These are phyloP conservation scores for Leishmania lainsoni DNA, from an alignment of 208 protist genomes.

Conservation along the genomic window DNA sequence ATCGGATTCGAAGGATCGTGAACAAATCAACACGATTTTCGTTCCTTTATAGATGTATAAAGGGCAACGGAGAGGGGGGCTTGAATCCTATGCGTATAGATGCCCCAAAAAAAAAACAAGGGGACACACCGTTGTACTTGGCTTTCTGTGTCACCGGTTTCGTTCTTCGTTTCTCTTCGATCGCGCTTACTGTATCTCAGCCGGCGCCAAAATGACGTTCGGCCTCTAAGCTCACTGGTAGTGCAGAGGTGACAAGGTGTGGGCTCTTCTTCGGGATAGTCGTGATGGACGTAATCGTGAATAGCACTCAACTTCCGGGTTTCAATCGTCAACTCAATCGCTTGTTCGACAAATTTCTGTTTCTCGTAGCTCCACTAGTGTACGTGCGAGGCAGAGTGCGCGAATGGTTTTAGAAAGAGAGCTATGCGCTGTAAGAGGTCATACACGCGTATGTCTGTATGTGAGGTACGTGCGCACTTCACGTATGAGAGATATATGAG, in stretches of 20 bases:
- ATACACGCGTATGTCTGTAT: conserved; percentile 4
- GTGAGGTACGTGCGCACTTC: not conserved
- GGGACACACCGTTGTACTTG: not conserved
- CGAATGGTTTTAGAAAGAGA: not conserved
- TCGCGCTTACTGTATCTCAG: not conserved
- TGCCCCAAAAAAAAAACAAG: not conserved
- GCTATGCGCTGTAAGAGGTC: not conserved
- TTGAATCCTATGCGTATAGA: conserved; percentile 6
- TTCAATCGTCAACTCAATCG: not conserved
- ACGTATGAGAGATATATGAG: conserved; percentile 3
- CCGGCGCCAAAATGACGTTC: not conserved
- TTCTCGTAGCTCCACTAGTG: not conserved
- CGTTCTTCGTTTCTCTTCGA: not conserved
- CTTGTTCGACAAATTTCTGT: not conserved
- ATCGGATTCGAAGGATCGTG: not conserved
- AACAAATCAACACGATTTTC: not conserved
- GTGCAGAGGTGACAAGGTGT: not conserved
- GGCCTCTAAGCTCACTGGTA: not conserved
- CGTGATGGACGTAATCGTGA: not conserved
- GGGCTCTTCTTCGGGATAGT: not conserved
- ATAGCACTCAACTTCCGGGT: not conserved
- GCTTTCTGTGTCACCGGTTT: not conserved
- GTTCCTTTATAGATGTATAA: not conserved
- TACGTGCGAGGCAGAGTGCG: conserved; percentile 7
- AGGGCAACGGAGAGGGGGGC: not conserved